These are phyloP conservation scores for Sisymbrium irio DNA, from an alignment of 345 rosid genomes.

Conservation along the genomic window DNA sequence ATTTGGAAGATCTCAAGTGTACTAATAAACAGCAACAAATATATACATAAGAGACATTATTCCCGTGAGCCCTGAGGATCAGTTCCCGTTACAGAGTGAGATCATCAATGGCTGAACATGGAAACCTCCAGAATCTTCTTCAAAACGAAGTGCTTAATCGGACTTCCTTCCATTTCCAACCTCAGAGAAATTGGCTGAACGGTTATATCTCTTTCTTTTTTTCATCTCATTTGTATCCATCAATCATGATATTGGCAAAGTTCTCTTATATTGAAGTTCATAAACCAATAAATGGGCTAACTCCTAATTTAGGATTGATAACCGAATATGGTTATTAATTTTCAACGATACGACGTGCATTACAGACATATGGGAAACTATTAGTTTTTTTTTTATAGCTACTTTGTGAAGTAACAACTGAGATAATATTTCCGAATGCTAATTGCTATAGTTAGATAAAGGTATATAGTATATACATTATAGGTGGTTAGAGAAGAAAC, in stretches of 20 bases:
- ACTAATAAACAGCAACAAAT: not conserved
- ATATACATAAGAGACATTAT: not conserved
- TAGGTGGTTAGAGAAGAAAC: too few species aligned
- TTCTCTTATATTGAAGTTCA: not conserved
- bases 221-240: not conserved
- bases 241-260: not conserved
- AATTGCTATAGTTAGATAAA: too few species aligned
- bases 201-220: constrained; percentile 26
- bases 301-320: not conserved
- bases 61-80: not conserved
- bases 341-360: not conserved
- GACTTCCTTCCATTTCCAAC: constrained; percentile 42
- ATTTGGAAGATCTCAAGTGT: constrained; percentile 10
- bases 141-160: not conserved
- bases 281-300: not conserved
- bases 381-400: not conserved
- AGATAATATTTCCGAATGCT: not conserved
- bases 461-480: too few species aligned
- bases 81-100: not conserved
- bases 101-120: constrained; percentile 29
- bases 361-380: not conserved
- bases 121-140: constrained; percentile 17
- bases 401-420: not conserved
- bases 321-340: not conserved
- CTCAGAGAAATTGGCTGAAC: constrained; percentile 42